Base-by-base conservation (phyloP, 1,284 basidiomycete species). In the Irpex sp. region DNA sequence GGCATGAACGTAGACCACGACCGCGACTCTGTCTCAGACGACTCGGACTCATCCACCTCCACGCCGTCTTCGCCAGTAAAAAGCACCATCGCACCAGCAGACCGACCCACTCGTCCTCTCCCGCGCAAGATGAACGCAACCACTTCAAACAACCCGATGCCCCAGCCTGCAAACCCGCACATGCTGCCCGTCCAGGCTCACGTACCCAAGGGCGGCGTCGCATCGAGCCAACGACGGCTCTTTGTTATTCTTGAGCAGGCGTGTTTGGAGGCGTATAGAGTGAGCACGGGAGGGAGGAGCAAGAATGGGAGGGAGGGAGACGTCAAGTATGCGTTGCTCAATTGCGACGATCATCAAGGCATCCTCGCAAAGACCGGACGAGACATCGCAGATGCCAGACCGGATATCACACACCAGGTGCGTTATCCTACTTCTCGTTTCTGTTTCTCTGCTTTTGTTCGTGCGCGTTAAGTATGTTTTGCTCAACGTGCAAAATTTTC, bases 281-380 rank as follows among this genome's bases (percentile, higher is more conserved):
- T 98, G 62, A 90, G 89, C 57, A 81, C 81, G 52, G 82, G 81
- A 3, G 83, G 79, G 19, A 82, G 84, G 68, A 77, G 80, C 54
- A 79, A 82, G 62, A 72, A 82, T 74, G 76, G 82, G 61, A 69
- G 83, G 51, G 84, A 87, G 65, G 86, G 86, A 17, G 94, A 96
- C 67, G 94, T 95, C 67, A 98, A 98, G 79, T 98, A 98, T 77
- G 96, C 96, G 15, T 81, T 99, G 64, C 80, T 99, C 69, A 99
- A 99, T 78, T 99, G 97, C 78, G 97, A 99, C 76, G 97, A 99
- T 71, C 97, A 99, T 78, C 97, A 99, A 76, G 95, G 97, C 58
- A 97, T 99, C 67, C 82, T 99, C 64, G 97, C 97, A 5, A 98
- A 98, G 79, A 98, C 96, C 3, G 95, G 96, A 34, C 85, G 97